Conservation (phyloP, 2,329 filamentous ascomycete genomes). For the Hymenoscyphus infarciens region DNA sequence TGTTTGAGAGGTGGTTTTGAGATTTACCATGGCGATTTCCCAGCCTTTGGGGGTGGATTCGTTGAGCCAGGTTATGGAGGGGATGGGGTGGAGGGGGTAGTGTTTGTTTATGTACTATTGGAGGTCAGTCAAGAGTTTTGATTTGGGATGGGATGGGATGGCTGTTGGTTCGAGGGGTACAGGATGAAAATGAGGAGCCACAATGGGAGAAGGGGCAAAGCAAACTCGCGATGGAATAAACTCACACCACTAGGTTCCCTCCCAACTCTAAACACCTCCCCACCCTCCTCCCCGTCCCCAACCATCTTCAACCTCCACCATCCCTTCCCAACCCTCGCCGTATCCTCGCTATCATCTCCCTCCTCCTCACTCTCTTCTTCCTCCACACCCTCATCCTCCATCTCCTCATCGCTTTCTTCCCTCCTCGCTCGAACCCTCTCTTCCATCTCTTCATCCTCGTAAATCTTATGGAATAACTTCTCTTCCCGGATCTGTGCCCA, state of each 20-base stretch:
- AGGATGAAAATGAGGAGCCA: too few relatives aligned
- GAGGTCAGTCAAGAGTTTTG: not conserved
- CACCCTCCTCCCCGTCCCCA: not conserved
- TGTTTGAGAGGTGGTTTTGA: slow-evolving; percentile 1
- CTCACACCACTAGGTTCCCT: slow-evolving; percentile 14
- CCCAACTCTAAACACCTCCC: slow-evolving; percentile 6
- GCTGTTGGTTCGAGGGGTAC: too few relatives aligned
- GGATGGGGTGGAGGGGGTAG: slow-evolving; percentile 12
- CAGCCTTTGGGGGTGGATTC: slow-evolving; percentile 10
- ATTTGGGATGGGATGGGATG: not conserved
- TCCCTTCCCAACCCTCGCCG: slow-evolving; percentile 9
- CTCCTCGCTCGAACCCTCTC: not conserved
- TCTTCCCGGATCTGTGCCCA: slow-evolving; percentile 11
- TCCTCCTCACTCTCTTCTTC: not conserved
- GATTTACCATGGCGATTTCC: slow-evolving; percentile 18
- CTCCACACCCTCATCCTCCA: slow-evolving; percentile 2
- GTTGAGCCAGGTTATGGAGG: slow-evolving; percentile 18
- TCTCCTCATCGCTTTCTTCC: slow-evolving; percentile 6
- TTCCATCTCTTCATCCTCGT: slow-evolving; percentile 5
- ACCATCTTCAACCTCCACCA: slow-evolving; percentile 17
- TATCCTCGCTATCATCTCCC: not conserved
- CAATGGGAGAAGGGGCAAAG: not conserved
- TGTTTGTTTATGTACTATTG: slow-evolving; percentile 14
- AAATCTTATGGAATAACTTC: slow-evolving; percentile 8
- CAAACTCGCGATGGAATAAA: not conserved